These are phyloP conservation scores for Beta corolliflora DNA, from an alignment of 179 eudicot species.

Conservation along the genomic window DNA sequence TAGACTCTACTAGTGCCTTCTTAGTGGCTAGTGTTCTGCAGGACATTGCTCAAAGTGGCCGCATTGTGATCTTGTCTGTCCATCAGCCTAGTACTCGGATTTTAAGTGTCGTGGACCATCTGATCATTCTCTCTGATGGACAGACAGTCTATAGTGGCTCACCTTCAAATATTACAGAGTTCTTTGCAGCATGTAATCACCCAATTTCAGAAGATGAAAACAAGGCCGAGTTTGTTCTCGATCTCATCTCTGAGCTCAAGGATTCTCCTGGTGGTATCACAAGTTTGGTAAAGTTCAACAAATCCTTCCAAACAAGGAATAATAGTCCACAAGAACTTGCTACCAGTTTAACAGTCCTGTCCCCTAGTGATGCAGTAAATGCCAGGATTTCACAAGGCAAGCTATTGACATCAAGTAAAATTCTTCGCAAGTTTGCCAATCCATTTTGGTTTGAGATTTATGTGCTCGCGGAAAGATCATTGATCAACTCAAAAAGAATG, in stretches of 20 bases:
- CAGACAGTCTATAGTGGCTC: constrained; percentile 61
- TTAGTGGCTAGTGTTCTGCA: constrained; percentile 76
- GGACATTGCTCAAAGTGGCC: constrained; percentile 73
- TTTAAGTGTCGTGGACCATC: constrained; percentile 45
- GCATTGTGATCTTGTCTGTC: constrained; percentile 70
- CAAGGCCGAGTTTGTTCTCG: constrained; percentile 62
- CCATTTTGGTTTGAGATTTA: constrained; percentile 66
- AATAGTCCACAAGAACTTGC: background rate
- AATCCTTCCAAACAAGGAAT: constrained; percentile 36
- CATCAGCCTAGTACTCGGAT: constrained; percentile 77
- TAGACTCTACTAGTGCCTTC: constrained; percentile 76
- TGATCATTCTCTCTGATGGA: constrained; percentile 65
- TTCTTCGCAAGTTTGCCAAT: constrained; percentile 53
- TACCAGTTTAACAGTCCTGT: background rate
- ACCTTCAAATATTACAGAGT: constrained; percentile 43
- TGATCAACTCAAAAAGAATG: constrained; percentile 52
- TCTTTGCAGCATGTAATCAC: constrained; percentile 54
- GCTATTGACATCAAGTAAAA: constrained; percentile 38
- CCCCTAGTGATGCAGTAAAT: constrained; percentile 49
- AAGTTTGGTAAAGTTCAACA: constrained; percentile 52
- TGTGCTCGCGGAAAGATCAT: constrained; percentile 60
- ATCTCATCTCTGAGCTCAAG: constrained; percentile 65
- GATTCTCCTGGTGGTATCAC: constrained; percentile 45
- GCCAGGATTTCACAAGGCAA: constrained; percentile 69
- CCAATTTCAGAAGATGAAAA: constrained; percentile 67